Evolutionary conservation across 805 yeast genomes (phyloP).

Genomic region (Blastobotrys peoriensis): DNA sequence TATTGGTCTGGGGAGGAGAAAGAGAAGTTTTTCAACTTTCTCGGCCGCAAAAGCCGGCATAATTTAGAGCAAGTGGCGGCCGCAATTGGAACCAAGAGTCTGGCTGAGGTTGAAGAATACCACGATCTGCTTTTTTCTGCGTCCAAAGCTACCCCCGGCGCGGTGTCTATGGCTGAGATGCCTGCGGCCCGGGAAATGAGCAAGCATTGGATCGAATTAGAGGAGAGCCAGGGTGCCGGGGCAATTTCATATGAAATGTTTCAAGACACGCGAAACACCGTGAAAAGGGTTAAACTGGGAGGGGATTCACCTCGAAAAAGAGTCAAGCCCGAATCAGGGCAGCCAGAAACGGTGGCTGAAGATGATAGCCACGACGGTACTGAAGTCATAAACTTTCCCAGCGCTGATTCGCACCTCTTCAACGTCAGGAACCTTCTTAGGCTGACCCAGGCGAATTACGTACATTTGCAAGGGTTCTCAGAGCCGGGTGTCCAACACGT

Average conservation of each 20-base stretch:
- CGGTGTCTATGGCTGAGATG: constrained; percentile 14
- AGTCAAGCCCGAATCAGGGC: not conserved
- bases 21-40: constrained; percentile 18
- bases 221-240: constrained; percentile 11
- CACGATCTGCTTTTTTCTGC: constrained; percentile 17
- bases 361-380: too few relatives aligned
- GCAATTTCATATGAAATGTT: constrained; percentile 1
- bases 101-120: constrained; percentile 22
- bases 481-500: too few relatives aligned
- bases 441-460: too few relatives aligned
- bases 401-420: too few relatives aligned
- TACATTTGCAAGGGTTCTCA: too few relatives aligned
- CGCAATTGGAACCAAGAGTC: constrained; percentile 19
- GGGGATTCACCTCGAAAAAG: too few relatives aligned
- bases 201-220: constrained; percentile 19
- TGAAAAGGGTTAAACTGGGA: not conserved
- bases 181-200: constrained; percentile 24
- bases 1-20: constrained; percentile 22
- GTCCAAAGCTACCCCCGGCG: constrained; percentile 2
- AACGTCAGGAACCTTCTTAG: too few relatives aligned
- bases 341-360: not conserved
- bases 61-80: constrained; percentile 18
- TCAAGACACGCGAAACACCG: not conserved
- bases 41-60: constrained; percentile 23
- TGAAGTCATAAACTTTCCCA: too few relatives aligned